Conservation (phyloP, 1,139 yeast genomes). For the Sugiyamaella sp. region DNA sequence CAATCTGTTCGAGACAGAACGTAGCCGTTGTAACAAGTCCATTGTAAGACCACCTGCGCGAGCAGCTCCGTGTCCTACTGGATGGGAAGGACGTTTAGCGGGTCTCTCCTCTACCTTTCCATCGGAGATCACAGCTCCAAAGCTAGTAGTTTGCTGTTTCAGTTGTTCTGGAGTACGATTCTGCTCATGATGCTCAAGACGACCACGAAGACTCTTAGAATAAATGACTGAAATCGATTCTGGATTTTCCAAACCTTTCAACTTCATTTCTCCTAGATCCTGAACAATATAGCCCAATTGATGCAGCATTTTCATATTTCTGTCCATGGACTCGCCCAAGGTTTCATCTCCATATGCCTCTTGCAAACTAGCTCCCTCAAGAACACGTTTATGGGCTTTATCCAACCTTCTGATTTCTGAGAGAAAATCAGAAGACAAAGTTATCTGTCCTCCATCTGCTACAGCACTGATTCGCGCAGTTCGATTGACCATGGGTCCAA, state of each 20-base stretch:
- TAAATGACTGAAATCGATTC: slow-evolving; percentile 81
- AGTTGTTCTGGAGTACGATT: slow-evolving; percentile 31
- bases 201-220: slow-evolving; percentile 64
- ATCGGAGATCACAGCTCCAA: slow-evolving; percentile 11
- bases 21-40: slow-evolving; percentile 49
- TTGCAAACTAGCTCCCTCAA: slow-evolving; percentile 44
- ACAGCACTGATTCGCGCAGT: slow-evolving; percentile 92
- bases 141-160: slow-evolving; percentile 21
- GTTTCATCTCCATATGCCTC: slow-evolving; percentile 65
- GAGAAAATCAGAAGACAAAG: slow-evolving; percentile 79
- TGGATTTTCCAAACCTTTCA: slow-evolving; percentile 94
- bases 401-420: slow-evolving; percentile 67
- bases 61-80: slow-evolving; percentile 24
- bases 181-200: slow-evolving; percentile 52
- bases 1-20: slow-evolving; percentile 52
- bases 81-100: slow-evolving; percentile 17
- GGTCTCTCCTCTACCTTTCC: slow-evolving; percentile 13
- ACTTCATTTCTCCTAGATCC: slow-evolving; percentile 80
- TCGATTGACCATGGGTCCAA: slow-evolving; percentile 97
- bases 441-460: slow-evolving; percentile 98
- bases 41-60: slow-evolving; percentile 32
- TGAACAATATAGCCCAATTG: slow-evolving; percentile 71
- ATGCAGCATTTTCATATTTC: slow-evolving; percentile 66
- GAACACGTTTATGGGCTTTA: slow-evolving; percentile 54
- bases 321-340: slow-evolving; percentile 66